Base-by-base conservation (phyloP, 1,284 basidiomycete genomes). In the Pseudozyma tsukubaensis region DNA sequence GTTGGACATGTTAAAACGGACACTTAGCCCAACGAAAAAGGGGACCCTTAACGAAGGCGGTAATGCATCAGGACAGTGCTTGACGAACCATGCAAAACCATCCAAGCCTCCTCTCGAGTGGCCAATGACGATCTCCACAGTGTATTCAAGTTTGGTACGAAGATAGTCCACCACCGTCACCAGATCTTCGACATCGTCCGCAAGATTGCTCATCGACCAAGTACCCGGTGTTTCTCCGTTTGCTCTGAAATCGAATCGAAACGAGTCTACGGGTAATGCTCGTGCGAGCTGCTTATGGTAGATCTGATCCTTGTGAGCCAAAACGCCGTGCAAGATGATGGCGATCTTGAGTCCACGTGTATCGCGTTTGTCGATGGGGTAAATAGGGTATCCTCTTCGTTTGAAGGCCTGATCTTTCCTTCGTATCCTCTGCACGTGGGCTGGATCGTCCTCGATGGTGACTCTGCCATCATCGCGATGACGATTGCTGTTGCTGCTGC, bases 241-340 rank as follows among this genome's bases (percentile, higher is more conserved):
- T 34, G 60, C 68, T 12, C 92, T 88, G 85, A 94, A 94, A 81
- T 94, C 92, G 79, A 94, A 92, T 36, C 92, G 88, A 81, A 93
- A 92, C 1, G 91, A 92, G 82, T 93, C 92, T 32, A 92, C 82
- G 0, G 91, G 90, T 8, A 93, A 84, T n/a, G 86, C 87, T 24
- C 85, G 81, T 0, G 90, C 91, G 12, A 93, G 88, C n/a, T 87
- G 88, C 77, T 90, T 90, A 84, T 92, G 91, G 85, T 91, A 93
- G 52, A 92, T 85, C 85, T 93, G 93, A 82, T 94, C 91, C 59
- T 81, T 81, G 55, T 81, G 79, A 19, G 77, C 70, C 16, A 78
- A 50, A 0, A 78, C 73, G n/a, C 79, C 79, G 35, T 81, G 79
- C 10, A 80, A 47, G 52, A 81, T 78, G 40, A 81, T 45, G 13